Evolutionary conservation across 1,139 yeast genomes (phyloP), one percentile per base, ranked within the genome.

Genomic region (Wickerhamiella pararugosa): DNA sequence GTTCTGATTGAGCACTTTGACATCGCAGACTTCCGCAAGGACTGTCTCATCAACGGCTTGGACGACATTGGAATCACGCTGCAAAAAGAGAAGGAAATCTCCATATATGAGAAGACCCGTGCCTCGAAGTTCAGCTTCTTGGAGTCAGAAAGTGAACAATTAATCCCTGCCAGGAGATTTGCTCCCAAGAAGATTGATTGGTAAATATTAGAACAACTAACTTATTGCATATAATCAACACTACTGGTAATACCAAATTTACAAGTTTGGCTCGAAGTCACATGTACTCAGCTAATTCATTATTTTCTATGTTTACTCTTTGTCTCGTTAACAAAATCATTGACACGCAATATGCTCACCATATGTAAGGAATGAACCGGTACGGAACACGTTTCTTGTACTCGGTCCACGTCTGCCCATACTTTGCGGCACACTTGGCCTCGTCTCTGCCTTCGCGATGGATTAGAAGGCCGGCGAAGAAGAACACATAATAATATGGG

Each of bases 21-120:
- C 2, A 75, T 90, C 47, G 97, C 87, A 63, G 72, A 69, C 36
- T 90, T 86, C 72, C 79, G 96, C 70, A 87, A 87, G 67, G 94
- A 86, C 64, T 90, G 97, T 61, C 72, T 90, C 54, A 69, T 87
- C 46, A 84, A 90, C 53, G 98, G 98, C 48, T 76, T 90, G 49
- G 98, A 90, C 60, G 98, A 90, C 61, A 90, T 90, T 64, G 97
- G 97, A 36, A 74, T 90, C 57, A 90, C 98, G 42, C 67, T 90
- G 57, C 92, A 86, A 63, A 86, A 86, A 66, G 95, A 83, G 64
- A 74, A 75, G 44, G 75, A 59, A 61, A 90, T 90, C 52, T 48
- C 62, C 45, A 70, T 75, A 53, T 90, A 76, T 58, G 98, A 90
- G 67, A 71, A 65, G 30, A 64, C 65, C 50, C 82, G 98, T 70